Base-by-base conservation (phyloP, 2,329 filamentous ascomycete genomes). In the Colletotrichum cordylinicola region DNA sequence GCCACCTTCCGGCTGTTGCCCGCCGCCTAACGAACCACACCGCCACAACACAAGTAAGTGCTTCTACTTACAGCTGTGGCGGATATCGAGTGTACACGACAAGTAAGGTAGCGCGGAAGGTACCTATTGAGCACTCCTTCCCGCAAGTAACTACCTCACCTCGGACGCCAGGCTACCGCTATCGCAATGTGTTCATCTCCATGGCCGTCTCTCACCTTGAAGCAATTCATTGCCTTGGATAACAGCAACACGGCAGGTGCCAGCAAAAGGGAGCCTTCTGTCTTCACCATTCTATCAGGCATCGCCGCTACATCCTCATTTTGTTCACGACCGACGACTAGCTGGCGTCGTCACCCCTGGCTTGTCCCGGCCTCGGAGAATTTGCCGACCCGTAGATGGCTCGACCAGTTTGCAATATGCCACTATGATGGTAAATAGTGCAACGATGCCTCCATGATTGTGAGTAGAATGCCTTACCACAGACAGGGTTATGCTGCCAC, bases 341-440 rank as follows among this genome's bases (percentile, higher is more conserved):
- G 39, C 27, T 52, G 58, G 58, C 60, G 16, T 37, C 37, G 35
- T 72, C 37, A 21, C 37, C 62, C 29, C 18, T 37, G 56, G 16
- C 58, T 72, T 67, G 52, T 35, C 39, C 27, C 48, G 43, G 56
- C 35, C 31, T 75, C 69, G 70, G 70, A 60, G 68, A 64, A 67
- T 72, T 64, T 62, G 73, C 39, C 16, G 48, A 52, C 56, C 52
- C 43, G 21, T 66, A 60, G 29, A 70, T 74, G 27, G 60, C 16
- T 66, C 35, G 35, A 60, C 67, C 24, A 29, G 35, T 37, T 31
- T 24, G 15, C 58, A 31, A 21, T 58, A 13, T 58, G 55, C 13
- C 21, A 58, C 55, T 12, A 16, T 29, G 27, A 58, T 8, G 27
- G 55, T 24, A 16, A 24, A 58, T 5, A 24, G 55, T 29, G 12